Percentiles rank a stretch among this genome's conserved stretches.
phyloP scores from a whole-genome alignment of 495 filamentous ascomycete genomes.

The Penicillium cinerascens region DNA sequence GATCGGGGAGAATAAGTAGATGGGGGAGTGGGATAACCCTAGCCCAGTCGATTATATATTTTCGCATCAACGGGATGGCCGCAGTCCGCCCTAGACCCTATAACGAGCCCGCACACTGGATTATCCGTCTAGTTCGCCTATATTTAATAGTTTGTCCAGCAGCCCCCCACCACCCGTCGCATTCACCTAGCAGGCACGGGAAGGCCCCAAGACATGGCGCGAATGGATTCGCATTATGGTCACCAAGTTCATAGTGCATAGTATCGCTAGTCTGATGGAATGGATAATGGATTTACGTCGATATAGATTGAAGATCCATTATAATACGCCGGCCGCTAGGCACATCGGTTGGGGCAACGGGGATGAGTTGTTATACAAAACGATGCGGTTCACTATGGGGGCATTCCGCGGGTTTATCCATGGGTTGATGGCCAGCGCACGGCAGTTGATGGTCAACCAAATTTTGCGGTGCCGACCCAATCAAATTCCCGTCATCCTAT shows the following conservation, averaged over 20 bases:
- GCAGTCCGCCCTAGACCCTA: neutral
- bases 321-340: constrained; percentile 14
- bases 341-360: constrained; percentile 4
- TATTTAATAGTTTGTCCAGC: no score
- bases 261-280: constrained; percentile 5
- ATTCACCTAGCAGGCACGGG: neutral
- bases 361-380: constrained; percentile 10
- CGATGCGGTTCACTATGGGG: constrained; percentile 7
- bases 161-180: no score
- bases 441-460: neutral
- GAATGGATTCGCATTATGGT: constrained; percentile 4
- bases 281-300: constrained; percentile 23
- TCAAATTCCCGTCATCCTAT: constrained; percentile 2
- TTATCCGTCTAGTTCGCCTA: no score
- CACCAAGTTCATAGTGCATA: constrained; percentile 7
- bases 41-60: constrained; percentile 1
- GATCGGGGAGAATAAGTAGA: neutral
- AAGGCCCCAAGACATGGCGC: neutral
- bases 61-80: neutral
- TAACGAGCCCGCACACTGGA: no score
- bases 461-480: neutral
- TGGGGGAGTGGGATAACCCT: neutral
- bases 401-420: constrained; percentile 9
- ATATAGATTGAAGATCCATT: constrained; percentile 32
- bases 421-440: neutral